Conservation (phyloP, 2,329 filamentous ascomycete species). For the Xylariaceae sp. region DNA sequence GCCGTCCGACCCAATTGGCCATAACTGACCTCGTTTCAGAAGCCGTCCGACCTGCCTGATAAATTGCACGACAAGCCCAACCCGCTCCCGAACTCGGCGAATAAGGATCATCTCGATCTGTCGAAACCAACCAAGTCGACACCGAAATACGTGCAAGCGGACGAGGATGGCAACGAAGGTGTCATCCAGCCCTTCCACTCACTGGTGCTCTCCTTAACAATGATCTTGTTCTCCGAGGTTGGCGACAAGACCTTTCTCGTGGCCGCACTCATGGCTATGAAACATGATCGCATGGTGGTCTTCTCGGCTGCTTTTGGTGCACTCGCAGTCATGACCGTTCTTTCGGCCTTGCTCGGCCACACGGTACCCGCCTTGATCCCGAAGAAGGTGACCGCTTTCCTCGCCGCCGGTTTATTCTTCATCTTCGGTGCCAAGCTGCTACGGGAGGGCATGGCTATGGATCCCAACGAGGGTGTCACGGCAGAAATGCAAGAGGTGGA, state of each 20-base stretch:
- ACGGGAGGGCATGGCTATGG: constrained; percentile 82
- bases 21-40: constrained; percentile 40
- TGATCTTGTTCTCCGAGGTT: constrained; percentile 95
- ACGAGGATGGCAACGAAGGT: constrained; percentile 39
- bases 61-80: constrained; percentile 68
- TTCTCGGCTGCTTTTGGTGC: constrained; percentile 93
- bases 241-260: constrained; percentile 99
- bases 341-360: constrained; percentile 88
- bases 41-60: constrained; percentile 72
- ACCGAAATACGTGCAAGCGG: constrained; percentile 23
- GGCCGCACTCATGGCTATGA: constrained; percentile 98
- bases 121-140: constrained; percentile 29
- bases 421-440: constrained; percentile 82
- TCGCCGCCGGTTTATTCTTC: constrained; percentile 77
- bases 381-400: constrained; percentile 81
- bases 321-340: constrained; percentile 85
- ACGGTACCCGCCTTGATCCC: constrained; percentile 85
- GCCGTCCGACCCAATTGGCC: background rate
- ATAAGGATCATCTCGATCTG: constrained; percentile 56
- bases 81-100: constrained; percentile 58
- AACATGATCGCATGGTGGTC: constrained; percentile 85
- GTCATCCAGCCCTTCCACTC: constrained; percentile 80
- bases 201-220: constrained; percentile 83
- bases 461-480: constrained; percentile 80
- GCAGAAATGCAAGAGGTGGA: constrained; percentile 98